Evolutionary conservation across 2,329 filamentous ascomycete species (phyloP).

Genomic region (Pyrenochaeta sp.): DNA sequence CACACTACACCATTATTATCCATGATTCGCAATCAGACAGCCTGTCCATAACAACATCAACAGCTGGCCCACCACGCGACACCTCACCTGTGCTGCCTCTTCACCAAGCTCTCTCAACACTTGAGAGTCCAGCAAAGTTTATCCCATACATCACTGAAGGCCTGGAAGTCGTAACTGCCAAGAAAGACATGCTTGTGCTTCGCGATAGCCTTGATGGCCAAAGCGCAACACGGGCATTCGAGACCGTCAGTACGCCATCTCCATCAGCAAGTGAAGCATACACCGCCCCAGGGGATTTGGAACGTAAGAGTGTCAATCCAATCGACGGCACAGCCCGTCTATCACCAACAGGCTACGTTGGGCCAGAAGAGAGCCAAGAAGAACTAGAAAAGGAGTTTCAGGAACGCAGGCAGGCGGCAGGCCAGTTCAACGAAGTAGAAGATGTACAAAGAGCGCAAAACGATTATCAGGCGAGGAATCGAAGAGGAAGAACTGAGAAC

Average conservation of each 20-base stretch:
- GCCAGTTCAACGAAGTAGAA: slow-evolving; percentile 5
- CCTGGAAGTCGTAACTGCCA: slow-evolving; percentile 40
- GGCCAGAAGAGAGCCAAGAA: slow-evolving; percentile 32
- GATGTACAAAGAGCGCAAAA: slow-evolving; percentile 3
- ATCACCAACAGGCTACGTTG: slow-evolving; percentile 45
- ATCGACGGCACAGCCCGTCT: slow-evolving; percentile 47
- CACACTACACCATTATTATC: slow-evolving; percentile 35
- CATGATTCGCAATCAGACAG: slow-evolving; percentile 38
- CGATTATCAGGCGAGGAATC: slow-evolving; percentile 11
- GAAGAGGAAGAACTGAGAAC: slow-evolving; percentile 14
- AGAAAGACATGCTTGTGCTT: slow-evolving; percentile 42
- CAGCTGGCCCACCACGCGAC: slow-evolving; percentile 22
- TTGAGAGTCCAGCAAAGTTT: slow-evolving; percentile 40
- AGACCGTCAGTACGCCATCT: slow-evolving; percentile 8
- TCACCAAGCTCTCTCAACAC: slow-evolving; percentile 35
- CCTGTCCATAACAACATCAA: slow-evolving; percentile 36
- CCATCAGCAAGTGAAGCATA: background rate
- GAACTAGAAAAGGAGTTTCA: slow-evolving; percentile 33
- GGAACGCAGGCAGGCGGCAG: slow-evolving; percentile 32
- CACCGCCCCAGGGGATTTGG: too few relatives aligned
- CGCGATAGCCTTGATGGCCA: slow-evolving; percentile 23
- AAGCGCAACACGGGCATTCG: slow-evolving; percentile 13
- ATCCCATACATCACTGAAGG: slow-evolving; percentile 36
- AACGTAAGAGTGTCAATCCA: slow-evolving; percentile 34
- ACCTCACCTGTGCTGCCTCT: slow-evolving; percentile 30